Evolutionary conservation across 2,329 filamentous ascomycete genomes (phyloP), one percentile per base, ranked within the genome.

Genomic region (Sporothrix sp.): DNA sequence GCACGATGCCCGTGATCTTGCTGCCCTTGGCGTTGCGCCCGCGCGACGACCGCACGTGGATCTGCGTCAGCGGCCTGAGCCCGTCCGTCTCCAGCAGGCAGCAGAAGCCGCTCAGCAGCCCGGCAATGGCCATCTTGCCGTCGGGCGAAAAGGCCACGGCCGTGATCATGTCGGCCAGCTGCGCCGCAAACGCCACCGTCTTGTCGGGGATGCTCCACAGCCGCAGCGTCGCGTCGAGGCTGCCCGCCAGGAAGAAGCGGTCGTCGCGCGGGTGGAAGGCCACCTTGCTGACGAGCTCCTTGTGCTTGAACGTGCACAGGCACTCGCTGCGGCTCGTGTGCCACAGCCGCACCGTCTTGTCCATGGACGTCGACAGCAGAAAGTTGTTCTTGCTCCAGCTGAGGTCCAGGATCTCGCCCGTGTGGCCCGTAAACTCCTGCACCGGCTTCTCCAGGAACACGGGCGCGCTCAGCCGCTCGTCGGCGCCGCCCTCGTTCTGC

Each of bases 351-450:
- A 98, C 93, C 0, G 90, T 95, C 71, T 96, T 96, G 65, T 98
- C 93, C 89, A 97, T 96, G 0, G 90, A 95, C 0, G 90, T 94
- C 3, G 91, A 96, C 14, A 98, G 73, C 25, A 98, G 68, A 59
- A 98, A 98, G 65, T 95, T 95, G 67, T 98, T 98, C 74, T 97
- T 98, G 71, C 91, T 97, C 93, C 93, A 98, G 64, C 87, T 95
- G 53, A 98, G 66, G 63, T 95, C 91, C 57, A 98, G 70, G 6
- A 98, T 81, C 58, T 94, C 90, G 14, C 85, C 83, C 0, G 80
- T 84, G 63, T 98, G 93, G 4, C 89, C 90, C 49, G 77, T 70
- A 57, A 93, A 96, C 61, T 95, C 85, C 50, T 83, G 78, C 9
- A 87, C 65, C 0, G 90, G 87, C 60, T 86, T 85, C 45, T 79